These are phyloP conservation scores for Triticum turgidum DNA, from an alignment of 176 grass and related monocot genomes.

Conservation along the genomic window DNA sequence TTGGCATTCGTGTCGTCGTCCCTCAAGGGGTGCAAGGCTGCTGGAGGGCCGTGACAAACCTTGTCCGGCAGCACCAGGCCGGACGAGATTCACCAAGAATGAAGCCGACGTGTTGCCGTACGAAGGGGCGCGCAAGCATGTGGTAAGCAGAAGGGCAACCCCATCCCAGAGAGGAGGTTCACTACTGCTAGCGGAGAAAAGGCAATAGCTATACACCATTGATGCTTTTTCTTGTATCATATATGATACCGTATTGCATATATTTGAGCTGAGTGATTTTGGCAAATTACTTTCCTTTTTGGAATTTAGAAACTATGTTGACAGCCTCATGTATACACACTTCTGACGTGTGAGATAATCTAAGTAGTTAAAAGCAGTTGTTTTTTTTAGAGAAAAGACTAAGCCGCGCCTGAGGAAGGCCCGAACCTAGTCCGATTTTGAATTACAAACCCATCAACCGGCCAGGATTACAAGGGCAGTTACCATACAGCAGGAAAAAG, in stretches of 20 bases:
- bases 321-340: background rate
- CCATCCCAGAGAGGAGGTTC: slow-evolving; percentile 30
- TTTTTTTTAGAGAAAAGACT: too few relatives aligned
- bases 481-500: too few relatives aligned
- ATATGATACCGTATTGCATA: background rate
- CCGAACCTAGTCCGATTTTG: too few relatives aligned
- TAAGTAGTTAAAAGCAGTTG: too few relatives aligned
- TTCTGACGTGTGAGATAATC: background rate
- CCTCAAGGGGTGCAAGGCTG: too few relatives aligned
- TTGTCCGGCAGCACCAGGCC: background rate
- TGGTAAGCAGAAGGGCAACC: slow-evolving; percentile 27
- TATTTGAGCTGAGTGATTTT: background rate
- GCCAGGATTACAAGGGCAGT: too few relatives aligned
- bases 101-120: slow-evolving; percentile 31
- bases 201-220: background rate
- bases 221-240: background rate
- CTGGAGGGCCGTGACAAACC: too few relatives aligned
- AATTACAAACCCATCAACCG: too few relatives aligned
- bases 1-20: too few relatives aligned
- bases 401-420: too few relatives aligned
- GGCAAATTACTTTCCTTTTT: too few relatives aligned
- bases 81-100: slow-evolving; percentile 26
- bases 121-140: slow-evolving; percentile 26
- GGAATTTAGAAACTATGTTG: background rate
- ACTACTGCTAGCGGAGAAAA: slow-evolving; percentile 30